Evolutionary conservation across 1,284 basidiomycete genomes (phyloP).

Genomic region (Volvariella volvacea): DNA sequence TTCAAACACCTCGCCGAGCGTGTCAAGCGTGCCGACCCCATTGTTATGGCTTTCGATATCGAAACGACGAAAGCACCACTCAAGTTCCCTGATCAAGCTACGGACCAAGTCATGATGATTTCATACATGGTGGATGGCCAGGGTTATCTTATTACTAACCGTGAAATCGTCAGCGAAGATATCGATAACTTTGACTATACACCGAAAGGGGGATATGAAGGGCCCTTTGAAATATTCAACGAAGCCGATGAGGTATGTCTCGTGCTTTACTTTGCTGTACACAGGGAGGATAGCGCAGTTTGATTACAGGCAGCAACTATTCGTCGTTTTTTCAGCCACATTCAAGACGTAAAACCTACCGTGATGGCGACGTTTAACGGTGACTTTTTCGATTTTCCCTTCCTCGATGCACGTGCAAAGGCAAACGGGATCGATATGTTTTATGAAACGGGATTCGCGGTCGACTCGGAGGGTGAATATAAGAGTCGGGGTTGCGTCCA

Average conservation of each 20-base stretch:
- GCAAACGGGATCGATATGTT: conserved; percentile 96
- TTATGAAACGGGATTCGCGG: conserved; percentile 88
- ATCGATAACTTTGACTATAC: conserved; percentile 99
- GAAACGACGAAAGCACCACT: conserved; percentile 98
- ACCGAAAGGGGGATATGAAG: conserved; percentile 96
- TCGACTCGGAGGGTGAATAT: conserved; percentile 92
- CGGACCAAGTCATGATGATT: conserved; percentile 99
- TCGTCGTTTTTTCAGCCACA: conserved; percentile 88
- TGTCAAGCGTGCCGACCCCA: conserved; percentile 98
- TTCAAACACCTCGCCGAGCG: conserved; percentile 74
- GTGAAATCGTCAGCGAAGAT: conserved; percentile 96
- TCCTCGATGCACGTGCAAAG: conserved; percentile 85
- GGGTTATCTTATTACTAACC: conserved; percentile 96
- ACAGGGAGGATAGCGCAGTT: conserved; percentile 3
- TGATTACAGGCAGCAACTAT: conserved; percentile 63
- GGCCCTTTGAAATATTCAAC: conserved; percentile 96
- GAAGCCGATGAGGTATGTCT: conserved; percentile 80
- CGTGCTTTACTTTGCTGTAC: background rate
- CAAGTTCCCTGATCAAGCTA: conserved; percentile 95
- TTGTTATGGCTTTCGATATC: conserved; percentile 99
- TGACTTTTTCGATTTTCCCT: conserved; percentile 99
- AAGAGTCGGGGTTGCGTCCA: conserved; percentile 93
- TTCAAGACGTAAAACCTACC: conserved; percentile 89
- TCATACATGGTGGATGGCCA: conserved; percentile 98
- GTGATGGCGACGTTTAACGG: conserved; percentile 99